Evolutionary conservation across 441 rosid genomes (phyloP), one percentile per base, ranked within the genome.

Genomic region (Omphalea diandra): DNA sequence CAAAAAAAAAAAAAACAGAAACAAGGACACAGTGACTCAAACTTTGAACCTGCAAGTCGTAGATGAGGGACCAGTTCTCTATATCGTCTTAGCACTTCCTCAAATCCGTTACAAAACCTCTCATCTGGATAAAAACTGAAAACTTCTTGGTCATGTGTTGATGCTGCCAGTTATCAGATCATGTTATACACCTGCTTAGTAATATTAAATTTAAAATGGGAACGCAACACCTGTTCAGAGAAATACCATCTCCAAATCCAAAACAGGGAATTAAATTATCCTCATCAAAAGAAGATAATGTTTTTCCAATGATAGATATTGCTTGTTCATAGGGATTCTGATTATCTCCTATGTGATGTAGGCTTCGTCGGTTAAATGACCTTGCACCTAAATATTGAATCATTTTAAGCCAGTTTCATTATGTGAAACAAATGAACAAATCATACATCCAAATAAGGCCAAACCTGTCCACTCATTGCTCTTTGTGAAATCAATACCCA

Each of bases 381-480:
- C 84, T 87, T 6, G 86, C 77, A 61, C 97, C 94, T 90, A 54
- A n/a, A 73, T 72, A 50, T 71, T 62, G n/a, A 65, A 76, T 38
- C 43, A 67, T 20, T 72, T 32, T 57, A 46, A 32, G 59, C 63
- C 43, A 65, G 29, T 35, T 62, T 68, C 31, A 63, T 38, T 33
- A 20, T 24, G 31, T 69, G 12, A 40, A 52, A 53, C n/a, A 65
- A 10, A 12, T 10, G 58, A 14, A 52, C 14, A 67, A 18, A 36
- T 5, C 43, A 8, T 53, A 41, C 27, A 66, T 55, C 47, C 46
- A 49, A 56, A 65, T 32, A 10, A 73, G 72, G 62, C 3, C 58
- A 11, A 72, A 90, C 98, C 98, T 80, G 98, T 89, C 97, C 98
- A 89, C 55, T 93, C 98, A 11, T 93, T 93, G 84, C 98, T 93